Percentiles rank a stretch among this genome's conserved stretches.
Conservation (phyloP, 352 stramenopile species). For the Phytophthora quininea region DNA sequence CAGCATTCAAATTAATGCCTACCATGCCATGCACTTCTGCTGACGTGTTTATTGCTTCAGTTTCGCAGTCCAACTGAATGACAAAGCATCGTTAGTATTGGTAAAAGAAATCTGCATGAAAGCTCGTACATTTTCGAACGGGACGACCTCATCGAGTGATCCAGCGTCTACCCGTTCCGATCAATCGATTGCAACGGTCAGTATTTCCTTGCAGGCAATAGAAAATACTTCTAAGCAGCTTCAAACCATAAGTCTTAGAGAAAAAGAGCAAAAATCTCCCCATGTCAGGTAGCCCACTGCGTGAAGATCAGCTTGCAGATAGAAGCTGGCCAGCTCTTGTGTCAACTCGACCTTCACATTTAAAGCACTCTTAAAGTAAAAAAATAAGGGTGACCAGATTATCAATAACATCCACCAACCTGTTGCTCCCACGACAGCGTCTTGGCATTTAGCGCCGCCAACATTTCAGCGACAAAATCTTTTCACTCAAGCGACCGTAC, state of each 20-base stretch:
- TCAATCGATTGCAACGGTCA: background rate
- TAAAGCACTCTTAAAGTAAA: background rate
- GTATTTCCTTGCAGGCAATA: background rate
- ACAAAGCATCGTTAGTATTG: background rate
- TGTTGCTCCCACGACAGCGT: constrained; percentile 24
- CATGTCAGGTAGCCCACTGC: constrained; percentile 38
- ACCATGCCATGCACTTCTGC: constrained; percentile 59
- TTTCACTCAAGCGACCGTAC: constrained; percentile 37
- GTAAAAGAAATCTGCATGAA: background rate
- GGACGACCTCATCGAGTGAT: constrained; percentile 7
- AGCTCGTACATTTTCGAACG: constrained; percentile 10
- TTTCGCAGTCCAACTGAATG: constrained; percentile 32
- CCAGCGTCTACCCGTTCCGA: constrained; percentile 2
- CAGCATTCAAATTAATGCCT: background rate
- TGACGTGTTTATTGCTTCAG: constrained; percentile 41
- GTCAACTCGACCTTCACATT: constrained; percentile 37
- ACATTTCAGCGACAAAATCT: constrained; percentile 51
- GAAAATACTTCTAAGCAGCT: background rate
- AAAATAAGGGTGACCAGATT: background rate
- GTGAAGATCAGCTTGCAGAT: constrained; percentile 47
- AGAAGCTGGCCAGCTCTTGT: constrained; percentile 43
- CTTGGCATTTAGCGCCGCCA: constrained; percentile 29
- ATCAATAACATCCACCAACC: constrained; percentile 16
- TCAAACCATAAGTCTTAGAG: constrained; percentile 42
- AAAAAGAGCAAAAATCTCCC: constrained; percentile 55